phyloP scores from a whole-genome alignment of 805 yeast genomes.

The Debaryomyces maramus region DNA sequence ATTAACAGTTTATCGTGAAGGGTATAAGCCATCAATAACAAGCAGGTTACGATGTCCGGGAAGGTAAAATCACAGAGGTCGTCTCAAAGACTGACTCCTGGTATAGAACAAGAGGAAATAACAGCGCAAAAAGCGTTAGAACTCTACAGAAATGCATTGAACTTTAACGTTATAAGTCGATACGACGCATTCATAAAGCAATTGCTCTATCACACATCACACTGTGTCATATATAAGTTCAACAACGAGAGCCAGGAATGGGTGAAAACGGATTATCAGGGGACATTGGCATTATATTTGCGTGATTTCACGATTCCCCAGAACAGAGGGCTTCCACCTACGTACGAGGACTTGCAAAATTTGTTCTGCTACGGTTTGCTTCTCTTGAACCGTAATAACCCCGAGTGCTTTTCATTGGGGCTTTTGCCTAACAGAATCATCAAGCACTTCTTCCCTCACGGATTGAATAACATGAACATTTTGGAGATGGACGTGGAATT shows the following conservation, averaged over 20 bases:
- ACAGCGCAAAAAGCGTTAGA: conserved; percentile 51
- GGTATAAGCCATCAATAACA: too few relatives aligned
- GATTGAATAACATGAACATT: conserved; percentile 27
- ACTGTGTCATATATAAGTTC: conserved; percentile 69
- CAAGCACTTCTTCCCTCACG: conserved; percentile 42
- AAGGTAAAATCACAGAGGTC: not conserved
- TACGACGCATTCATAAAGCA: conserved; percentile 74
- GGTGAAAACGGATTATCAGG: conserved; percentile 69
- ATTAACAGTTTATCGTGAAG: too few relatives aligned
- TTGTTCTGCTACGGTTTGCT: conserved; percentile 66
- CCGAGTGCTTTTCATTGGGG: conserved; percentile 73
- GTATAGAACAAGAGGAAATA: conserved; percentile 30
- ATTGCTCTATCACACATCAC: conserved; percentile 66
- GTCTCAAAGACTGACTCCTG: not conserved
- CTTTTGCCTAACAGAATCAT: conserved; percentile 56
- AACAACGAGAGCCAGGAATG: conserved; percentile 59
- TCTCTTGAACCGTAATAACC: conserved; percentile 63
- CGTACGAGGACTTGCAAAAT: conserved; percentile 38
- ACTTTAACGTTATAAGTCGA: conserved; percentile 73
- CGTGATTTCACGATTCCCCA: conserved; percentile 42
- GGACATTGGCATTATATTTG: conserved; percentile 65
- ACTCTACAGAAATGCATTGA: conserved; percentile 65
- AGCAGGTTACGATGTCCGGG: conserved; percentile 1
- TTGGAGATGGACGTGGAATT: conserved; percentile 64
- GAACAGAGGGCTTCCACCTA: conserved; percentile 8